Evolutionary conservation across 2,329 filamentous ascomycete genomes (phyloP), one percentile per base, ranked within the genome.

Genomic region (Raffaelea ambrosiae): DNA sequence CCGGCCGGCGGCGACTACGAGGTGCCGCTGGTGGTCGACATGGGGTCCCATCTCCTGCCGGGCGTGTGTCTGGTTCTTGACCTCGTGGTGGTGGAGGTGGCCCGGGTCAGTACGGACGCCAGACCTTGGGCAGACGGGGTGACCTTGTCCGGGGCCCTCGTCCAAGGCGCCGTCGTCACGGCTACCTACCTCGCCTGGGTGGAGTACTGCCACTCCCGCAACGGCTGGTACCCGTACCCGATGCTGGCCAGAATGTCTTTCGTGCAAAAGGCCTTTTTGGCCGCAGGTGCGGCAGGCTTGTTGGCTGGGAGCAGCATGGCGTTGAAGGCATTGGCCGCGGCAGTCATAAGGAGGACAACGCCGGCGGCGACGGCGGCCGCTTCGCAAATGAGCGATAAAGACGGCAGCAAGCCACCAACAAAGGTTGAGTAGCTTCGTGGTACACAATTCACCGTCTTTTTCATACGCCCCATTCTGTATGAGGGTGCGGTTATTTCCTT

Each of bases 201-300:
- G 31, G 83, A 88, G 63, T 71, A 79, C 19, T 88, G 84, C 66
- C 85, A 77, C 57, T 69, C 69, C 31, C 68, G 75, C 49, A 87
- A 88, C 57, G 79, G 82, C 59, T 76, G 72, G 77, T 93, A 93
- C 57, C 88, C 88, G 1, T 95, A 95, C 63, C 88, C 89, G 1
- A 73, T 95, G n/a, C 90, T 95, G 53, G 82, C 71, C 7, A 62
- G 84, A 38, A 66, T 93, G 36, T 73, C 72, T 43, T 83, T 79
- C 0, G 60, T 67, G 46, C 81, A 88, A 58, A 76, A 89, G 19
- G 67, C 81, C 8, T 66, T 76, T 1, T 68, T 94, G 5, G 93
- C 93, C 56, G 72, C 71, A 1, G 66, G 76, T n/a, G 84, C 85
- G 39, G 88, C 86, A 0, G 59, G 75, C 2, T 63, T 86, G 13